Base-by-base conservation (phyloP, 805 yeast genomes). In the Cyberlindnera mycetangii region DNA sequence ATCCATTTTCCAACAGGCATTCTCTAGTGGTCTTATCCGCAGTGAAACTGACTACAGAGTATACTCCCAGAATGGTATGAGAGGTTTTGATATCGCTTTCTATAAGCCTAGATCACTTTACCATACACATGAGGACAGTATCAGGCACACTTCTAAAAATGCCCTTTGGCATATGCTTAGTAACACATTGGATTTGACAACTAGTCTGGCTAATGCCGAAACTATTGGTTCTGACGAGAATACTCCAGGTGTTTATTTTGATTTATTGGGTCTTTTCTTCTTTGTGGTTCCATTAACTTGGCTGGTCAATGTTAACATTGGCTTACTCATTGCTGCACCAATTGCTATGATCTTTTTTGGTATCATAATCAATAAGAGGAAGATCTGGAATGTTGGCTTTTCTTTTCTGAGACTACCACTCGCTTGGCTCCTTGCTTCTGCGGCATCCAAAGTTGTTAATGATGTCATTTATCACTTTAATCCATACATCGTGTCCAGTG, bases 11-110 rank as follows among this genome's bases (percentile, higher is more conserved):
- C 96, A 89, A 64, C 84, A 89, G 63, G 96, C 93, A 2, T 89
- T 89, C 65, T 79, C 84, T 57, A 74, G 78, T 45, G 79, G 87
- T 15, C 60, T 83, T 22, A 78, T 90, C 27, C 74, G 74, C 43
- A 84, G 95, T 52, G 92, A 89, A 64, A 90, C 97, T 1, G 97
- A 90, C 60, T 90, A 84, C 63, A 76, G 79, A 50, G 79, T 88
- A 3, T 90, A 89, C 60, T 62, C 67, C 35, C 72, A 75, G 43
- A 65, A 75, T 39, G 95, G 93, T 0, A 60, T 88, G 41, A 73
- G 95, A 51, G 97, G 97, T 10, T 73, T 89, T 58, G 97, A 90
- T 64, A 77, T 90, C 54, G 96, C 97, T 1, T 90, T 90, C 62
- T 89, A 78, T 61, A 83, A 80, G 56, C 96, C 96, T 19, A 75